Percentiles rank a stretch among this genome's conserved stretches.
These are phyloP conservation scores for Schizophyllum commune DNA, from an alignment of 1,284 basidiomycete species.

Conservation along the genomic window DNA sequence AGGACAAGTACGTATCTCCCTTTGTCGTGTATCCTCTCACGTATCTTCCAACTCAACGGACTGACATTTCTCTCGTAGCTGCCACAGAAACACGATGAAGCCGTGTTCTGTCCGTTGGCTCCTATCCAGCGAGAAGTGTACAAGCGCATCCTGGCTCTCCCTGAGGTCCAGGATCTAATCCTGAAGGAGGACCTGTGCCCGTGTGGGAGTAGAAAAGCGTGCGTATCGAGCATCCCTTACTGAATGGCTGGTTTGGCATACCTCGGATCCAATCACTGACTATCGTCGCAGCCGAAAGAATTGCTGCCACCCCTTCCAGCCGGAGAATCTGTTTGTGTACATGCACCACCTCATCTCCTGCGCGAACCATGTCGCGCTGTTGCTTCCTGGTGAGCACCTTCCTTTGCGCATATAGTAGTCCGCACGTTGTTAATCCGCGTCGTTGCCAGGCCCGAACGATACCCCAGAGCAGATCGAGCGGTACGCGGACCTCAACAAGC, in stretches of 20 bases:
- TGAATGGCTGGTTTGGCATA: too few species aligned
- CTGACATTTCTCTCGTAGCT: slow-evolving; percentile 38
- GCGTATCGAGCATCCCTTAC: slow-evolving; percentile 15
- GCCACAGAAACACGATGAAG: slow-evolving; percentile 75
- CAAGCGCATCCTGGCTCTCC: slow-evolving; percentile 54
- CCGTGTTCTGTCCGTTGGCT: slow-evolving; percentile 85
- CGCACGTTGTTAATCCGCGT: too few species aligned
- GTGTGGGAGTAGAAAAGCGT: slow-evolving; percentile 57
- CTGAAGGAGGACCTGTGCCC: slow-evolving; percentile 62
- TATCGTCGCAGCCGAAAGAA: slow-evolving; percentile 41
- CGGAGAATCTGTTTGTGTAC: slow-evolving; percentile 62
- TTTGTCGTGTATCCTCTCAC: not conserved
- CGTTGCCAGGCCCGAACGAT: slow-evolving; percentile 54
- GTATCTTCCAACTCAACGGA: slow-evolving; percentile 2
- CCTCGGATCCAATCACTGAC: too few species aligned
- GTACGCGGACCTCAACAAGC: not conserved
- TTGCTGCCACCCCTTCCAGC: slow-evolving; percentile 57
- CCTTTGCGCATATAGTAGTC: not conserved
- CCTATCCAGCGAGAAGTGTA: slow-evolving; percentile 62
- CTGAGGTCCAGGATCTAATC: slow-evolving; percentile 59
- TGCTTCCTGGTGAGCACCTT: slow-evolving; percentile 55
- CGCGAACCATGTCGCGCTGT: slow-evolving; percentile 78
- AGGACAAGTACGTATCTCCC: slow-evolving; percentile 42
- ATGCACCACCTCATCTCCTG: slow-evolving; percentile 77
- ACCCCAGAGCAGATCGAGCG: slow-evolving; percentile 49